Base-by-base conservation (phyloP, 2,329 filamentous ascomycete genomes). In the Ascochyta pisi region DNA sequence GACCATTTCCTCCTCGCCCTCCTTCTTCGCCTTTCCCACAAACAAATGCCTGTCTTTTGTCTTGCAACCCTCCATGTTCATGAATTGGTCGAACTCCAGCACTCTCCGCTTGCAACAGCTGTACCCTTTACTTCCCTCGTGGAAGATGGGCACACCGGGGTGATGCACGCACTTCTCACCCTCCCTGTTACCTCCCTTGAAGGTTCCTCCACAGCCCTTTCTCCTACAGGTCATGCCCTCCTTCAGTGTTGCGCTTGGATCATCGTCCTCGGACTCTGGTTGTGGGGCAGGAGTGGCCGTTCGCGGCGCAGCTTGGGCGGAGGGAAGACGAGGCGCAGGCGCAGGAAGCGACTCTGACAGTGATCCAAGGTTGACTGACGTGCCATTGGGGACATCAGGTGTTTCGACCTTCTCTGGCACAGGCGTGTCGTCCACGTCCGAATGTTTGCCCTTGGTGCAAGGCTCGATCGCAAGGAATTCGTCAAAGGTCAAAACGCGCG, bases 41-140 rank as follows among this genome's bases (percentile, higher is more conserved):
- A 97, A 99, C 63, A 96, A 77, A 80, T 99, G 95, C 57, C 84
- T 83, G 39, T 83, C 81, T 77, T 93, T 95, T 39, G 89, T 92
- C 74, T 87, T 87, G 79, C 95, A 99, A 1, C 95, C 95, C 67
- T 90, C 87, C 57, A 99, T 94, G 77, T 91, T 95, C 88, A 99
- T 88, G 78, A 99, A 99, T 77, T 98, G 89, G 75, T 99, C 93
- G 76, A 99, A 99, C 73, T 99, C 95, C 56, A 99, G 80, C 54
- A 99, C 95, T 34, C 92, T 85, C 68, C 92, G 84, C 84, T 98
- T 98, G 80, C 95, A 99, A 82, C 95, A 99, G 57, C 88, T 92
- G 83, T 95, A 99, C 1, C 95, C 95, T 81, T 99, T 99, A 50
- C 91, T 96, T 33, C 95, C 95, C 80, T 99, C 95, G 76, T 99